Evolutionary conservation across 371 early-diverging fungal species (phyloP).

Genomic region (Batrachochytrium dendrobatidis): DNA sequence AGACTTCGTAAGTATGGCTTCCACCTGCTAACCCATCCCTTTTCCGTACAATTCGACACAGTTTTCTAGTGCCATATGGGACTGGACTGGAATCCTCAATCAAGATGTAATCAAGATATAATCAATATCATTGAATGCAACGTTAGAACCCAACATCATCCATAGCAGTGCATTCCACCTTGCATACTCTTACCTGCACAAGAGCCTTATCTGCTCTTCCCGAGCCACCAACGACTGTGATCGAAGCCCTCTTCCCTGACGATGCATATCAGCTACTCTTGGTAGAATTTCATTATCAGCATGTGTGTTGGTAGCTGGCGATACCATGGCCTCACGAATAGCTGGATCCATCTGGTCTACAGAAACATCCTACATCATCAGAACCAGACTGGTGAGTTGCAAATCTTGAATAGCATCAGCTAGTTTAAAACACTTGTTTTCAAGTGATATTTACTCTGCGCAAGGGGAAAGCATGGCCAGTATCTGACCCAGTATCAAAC

Average conservation of each 20-base stretch:
- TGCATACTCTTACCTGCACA: background rate
- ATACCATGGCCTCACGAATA: background rate
- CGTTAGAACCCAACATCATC: background rate
- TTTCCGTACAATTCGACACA: constrained; percentile 67
- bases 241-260: no score
- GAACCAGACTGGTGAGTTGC: no score
- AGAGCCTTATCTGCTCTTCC: background rate
- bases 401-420: background rate
- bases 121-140: background rate
- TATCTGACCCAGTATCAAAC: no score
- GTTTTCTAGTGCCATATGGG: constrained; percentile 62
- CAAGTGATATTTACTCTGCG: no score
- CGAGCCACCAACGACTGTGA: background rate
- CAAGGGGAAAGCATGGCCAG: no score
- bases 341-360: background rate
- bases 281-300: no score
- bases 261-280: no score
- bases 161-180: background rate
- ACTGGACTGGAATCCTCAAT: constrained; percentile 50
- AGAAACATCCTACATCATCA: background rate
- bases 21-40: constrained; percentile 63
- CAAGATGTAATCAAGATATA: background rate
- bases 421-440: no score
- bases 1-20: constrained; percentile 67
- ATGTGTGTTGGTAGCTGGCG: constrained; percentile 1